Evolutionary conservation across 257 asterid genomes (phyloP).

Genomic region (Agastache rugosa): DNA sequence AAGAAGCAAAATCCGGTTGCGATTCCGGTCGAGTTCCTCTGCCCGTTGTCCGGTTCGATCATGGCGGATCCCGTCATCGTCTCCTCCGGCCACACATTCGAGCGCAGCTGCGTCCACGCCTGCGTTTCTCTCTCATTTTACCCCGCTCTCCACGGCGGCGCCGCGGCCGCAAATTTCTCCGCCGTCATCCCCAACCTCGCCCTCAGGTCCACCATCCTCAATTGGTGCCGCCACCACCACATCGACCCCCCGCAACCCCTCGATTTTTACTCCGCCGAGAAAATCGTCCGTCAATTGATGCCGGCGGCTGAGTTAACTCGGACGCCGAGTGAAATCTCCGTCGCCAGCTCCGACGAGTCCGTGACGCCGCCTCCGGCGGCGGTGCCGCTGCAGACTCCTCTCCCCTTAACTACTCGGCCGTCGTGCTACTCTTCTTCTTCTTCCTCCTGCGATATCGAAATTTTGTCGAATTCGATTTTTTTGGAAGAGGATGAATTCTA

Average conservation of each 20-base stretch:
- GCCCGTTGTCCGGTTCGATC: constrained; percentile 71
- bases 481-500: constrained; percentile 64
- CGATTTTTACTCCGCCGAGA: constrained; percentile 65
- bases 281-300: constrained; percentile 50
- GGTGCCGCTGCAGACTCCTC: constrained; percentile 45
- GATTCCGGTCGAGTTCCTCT: constrained; percentile 65
- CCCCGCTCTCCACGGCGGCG: constrained; percentile 61
- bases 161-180: constrained; percentile 61
- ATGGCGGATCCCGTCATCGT: constrained; percentile 96
- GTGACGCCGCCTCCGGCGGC: constrained; percentile 35
- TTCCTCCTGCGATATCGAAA: constrained; percentile 65
- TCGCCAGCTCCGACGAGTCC: constrained; percentile 67
- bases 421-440: constrained; percentile 67
- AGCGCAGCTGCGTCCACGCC: constrained; percentile 72
- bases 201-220: constrained; percentile 72
- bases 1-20: constrained; percentile 36
- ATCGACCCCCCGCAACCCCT: constrained; percentile 63
- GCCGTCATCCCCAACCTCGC: constrained; percentile 86
- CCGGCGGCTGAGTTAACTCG: constrained; percentile 39
- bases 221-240: constrained; percentile 63
- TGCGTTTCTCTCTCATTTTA: constrained; percentile 67
- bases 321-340: constrained; percentile 49
- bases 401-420: constrained; percentile 54
- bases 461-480: constrained; percentile 30
- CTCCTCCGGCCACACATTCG: constrained; percentile 90